Evolutionary conservation across 192 early-diverging fungal species (phyloP).

Genomic region (Irineochytrium annulatum): DNA sequence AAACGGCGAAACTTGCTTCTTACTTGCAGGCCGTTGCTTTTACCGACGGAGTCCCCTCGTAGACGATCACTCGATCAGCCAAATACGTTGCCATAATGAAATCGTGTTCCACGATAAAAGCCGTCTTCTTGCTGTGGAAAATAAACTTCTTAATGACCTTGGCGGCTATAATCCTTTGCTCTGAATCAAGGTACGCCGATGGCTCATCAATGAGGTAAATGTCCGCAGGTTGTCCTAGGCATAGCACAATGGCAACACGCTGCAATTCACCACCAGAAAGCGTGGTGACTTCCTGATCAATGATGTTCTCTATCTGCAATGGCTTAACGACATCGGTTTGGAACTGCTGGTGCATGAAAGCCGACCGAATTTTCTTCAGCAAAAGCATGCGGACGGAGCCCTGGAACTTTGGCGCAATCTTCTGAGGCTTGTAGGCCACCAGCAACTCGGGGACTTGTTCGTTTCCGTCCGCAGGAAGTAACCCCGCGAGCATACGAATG

Average conservation of each 20-base stretch:
- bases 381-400: conserved; percentile 92
- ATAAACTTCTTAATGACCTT: conserved; percentile 99
- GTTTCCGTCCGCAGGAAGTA: conserved; percentile 70
- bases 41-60: conserved; percentile 85
- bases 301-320: conserved; percentile 83
- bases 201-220: conserved; percentile 98
- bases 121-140: conserved; percentile 92
- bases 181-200: conserved; percentile 96
- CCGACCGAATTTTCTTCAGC: conserved; percentile 76
- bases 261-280: conserved; percentile 99
- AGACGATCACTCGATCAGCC: conserved; percentile 94
- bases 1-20: conserved; percentile 13
- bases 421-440: conserved; percentile 97
- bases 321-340: conserved; percentile 95
- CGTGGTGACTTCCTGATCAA: conserved; percentile 73
- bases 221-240: conserved; percentile 85
- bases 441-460: conserved; percentile 77
- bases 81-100: conserved; percentile 99
- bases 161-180: conserved; percentile 97
- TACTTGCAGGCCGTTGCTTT: conserved; percentile 71
- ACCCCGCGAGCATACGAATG: conserved; percentile 88
- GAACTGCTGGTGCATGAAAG: conserved; percentile 92
- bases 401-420: conserved; percentile 91
- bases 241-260: conserved; percentile 92
- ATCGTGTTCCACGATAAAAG: conserved; percentile 98